Evolutionary conservation across 176 grass and related monocot genomes (phyloP).

Genomic region (Rhynchospora pubera): DNA sequence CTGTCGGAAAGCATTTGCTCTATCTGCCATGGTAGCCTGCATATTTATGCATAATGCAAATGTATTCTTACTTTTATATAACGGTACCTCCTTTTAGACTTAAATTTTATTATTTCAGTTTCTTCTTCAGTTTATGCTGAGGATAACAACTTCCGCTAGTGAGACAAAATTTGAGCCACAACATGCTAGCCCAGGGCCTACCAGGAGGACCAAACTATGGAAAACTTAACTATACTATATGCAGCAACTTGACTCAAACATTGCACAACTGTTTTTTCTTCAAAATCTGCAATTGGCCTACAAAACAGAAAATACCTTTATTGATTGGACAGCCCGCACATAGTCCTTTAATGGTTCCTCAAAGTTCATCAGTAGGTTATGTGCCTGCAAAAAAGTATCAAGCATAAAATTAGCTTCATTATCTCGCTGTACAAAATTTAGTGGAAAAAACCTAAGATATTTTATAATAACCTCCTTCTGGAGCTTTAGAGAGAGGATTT

Average conservation of each 20-base stretch:
- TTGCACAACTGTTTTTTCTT: not conserved
- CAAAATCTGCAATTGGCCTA: not conserved
- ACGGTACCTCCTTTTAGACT: not conserved
- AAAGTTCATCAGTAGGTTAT: constrained; percentile 90
- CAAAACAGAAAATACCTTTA: constrained; percentile 48
- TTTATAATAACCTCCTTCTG: constrained; percentile 69
- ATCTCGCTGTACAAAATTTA: constrained; percentile 12
- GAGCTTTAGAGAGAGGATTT: constrained; percentile 84
- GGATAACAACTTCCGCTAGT: not conserved
- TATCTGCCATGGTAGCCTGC: constrained; percentile 79
- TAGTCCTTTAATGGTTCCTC: constrained; percentile 99
- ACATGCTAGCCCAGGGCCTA: not conserved
- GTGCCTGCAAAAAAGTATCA: constrained; percentile 55
- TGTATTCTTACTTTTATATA: not conserved
- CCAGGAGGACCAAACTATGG: not conserved
- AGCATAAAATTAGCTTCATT: constrained; percentile 21
- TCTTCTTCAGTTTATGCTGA: not conserved
- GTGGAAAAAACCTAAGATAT: not conserved
- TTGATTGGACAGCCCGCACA: constrained; percentile 77
- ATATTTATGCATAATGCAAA: not conserved
- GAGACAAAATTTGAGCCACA: not conserved
- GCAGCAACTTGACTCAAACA: not conserved
- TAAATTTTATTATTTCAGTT: not conserved
- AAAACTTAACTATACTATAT: not conserved
- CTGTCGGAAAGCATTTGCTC: constrained; percentile 96